phyloP scores from a whole-genome alignment of 768 basidiomycete species.

The Kwoniella heveanensis region DNA sequence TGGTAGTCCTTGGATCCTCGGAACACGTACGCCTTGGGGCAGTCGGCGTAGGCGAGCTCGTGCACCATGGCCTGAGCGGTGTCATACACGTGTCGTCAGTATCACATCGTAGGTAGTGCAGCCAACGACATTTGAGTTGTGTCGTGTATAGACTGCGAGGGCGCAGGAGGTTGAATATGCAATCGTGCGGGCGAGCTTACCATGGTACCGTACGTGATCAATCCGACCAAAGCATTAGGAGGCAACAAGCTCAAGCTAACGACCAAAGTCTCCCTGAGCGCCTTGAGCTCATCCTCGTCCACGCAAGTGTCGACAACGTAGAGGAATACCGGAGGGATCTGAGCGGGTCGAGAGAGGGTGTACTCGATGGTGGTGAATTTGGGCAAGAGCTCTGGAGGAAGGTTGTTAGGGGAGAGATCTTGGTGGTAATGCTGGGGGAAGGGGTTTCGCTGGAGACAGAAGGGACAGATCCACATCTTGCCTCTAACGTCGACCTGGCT shows the following conservation, averaged over 20 bases:
- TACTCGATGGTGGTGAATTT: conserved; percentile 99
- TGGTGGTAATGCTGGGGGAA: conserved; percentile 95
- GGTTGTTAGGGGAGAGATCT: conserved; percentile 94
- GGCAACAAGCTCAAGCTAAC: conserved; percentile 91
- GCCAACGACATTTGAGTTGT: neutral
- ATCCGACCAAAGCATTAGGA: conserved; percentile 88
- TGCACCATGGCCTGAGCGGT: conserved; percentile 84
- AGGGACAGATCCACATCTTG: conserved; percentile 99
- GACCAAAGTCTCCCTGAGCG: conserved; percentile 89
- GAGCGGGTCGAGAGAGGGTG: conserved; percentile 87
- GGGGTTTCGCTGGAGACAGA: conserved; percentile 93
- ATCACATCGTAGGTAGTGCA: neutral
- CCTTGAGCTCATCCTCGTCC: conserved; percentile 87
- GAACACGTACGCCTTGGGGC: conserved; percentile 98
- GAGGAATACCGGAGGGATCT: conserved; percentile 92
- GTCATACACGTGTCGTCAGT: neutral
- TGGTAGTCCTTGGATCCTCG: conserved; percentile 95
- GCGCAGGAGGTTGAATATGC: no score
- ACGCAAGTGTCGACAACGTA: conserved; percentile 97
- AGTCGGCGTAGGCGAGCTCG: conserved; percentile 93
- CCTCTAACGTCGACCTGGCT: conserved; percentile 98
- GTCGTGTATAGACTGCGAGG: no score
- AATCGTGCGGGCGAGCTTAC: no score
- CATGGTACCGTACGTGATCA: conserved; percentile 98
- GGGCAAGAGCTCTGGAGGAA: conserved; percentile 91